phyloP scores from a whole-genome alignment of 2,329 filamentous ascomycete genomes.

The Pseudogymnoascus sp. region DNA sequence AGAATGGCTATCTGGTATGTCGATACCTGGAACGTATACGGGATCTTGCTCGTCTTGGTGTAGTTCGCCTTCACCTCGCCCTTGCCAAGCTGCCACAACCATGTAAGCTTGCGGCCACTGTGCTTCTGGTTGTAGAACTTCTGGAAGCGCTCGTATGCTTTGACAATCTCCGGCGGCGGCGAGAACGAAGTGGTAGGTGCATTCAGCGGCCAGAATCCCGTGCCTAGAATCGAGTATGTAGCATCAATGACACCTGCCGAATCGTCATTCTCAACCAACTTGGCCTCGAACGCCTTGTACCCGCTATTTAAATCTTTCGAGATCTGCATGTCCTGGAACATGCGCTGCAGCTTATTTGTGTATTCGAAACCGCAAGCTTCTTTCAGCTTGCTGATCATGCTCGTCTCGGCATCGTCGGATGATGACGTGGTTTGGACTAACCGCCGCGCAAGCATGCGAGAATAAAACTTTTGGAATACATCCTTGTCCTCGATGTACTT shows the following conservation, averaged over 20 bases:
- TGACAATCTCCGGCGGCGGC: slow-evolving; percentile 74
- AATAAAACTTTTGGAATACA: slow-evolving; percentile 99
- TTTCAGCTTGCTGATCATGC: slow-evolving; percentile 99
- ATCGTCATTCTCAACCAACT: slow-evolving; percentile 53
- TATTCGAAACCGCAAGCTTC: slow-evolving; percentile 98
- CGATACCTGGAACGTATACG: slow-evolving; percentile 94
- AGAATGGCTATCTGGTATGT: slow-evolving; percentile 97
- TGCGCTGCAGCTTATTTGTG: slow-evolving; percentile 97
- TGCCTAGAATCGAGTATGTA: slow-evolving; percentile 86
- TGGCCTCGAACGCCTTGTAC: slow-evolving; percentile 71
- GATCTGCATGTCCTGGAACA: slow-evolving; percentile 99
- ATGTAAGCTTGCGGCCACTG: slow-evolving; percentile 90
- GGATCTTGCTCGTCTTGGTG: slow-evolving; percentile 79
- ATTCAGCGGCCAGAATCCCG: slow-evolving; percentile 92
- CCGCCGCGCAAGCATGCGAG: slow-evolving; percentile 88
- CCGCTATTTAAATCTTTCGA: slow-evolving; percentile 92
- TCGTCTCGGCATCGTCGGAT: slow-evolving; percentile 94
- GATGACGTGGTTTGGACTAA: slow-evolving; percentile 92
- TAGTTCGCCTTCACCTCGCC: slow-evolving; percentile 94
- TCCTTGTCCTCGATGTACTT: slow-evolving; percentile 99
- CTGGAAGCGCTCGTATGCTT: slow-evolving; percentile 82
- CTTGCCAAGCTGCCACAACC: slow-evolving; percentile 98
- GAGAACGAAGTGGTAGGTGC: slow-evolving; percentile 83
- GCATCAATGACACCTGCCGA: slow-evolving; percentile 71
- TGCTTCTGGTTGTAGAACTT: slow-evolving; percentile 96